Percentiles rank a stretch among this genome's conserved stretches.
Evolutionary conservation across 129 eudicot species (phyloP).

Genomic region (Gnaphalium uliginosum): DNA sequence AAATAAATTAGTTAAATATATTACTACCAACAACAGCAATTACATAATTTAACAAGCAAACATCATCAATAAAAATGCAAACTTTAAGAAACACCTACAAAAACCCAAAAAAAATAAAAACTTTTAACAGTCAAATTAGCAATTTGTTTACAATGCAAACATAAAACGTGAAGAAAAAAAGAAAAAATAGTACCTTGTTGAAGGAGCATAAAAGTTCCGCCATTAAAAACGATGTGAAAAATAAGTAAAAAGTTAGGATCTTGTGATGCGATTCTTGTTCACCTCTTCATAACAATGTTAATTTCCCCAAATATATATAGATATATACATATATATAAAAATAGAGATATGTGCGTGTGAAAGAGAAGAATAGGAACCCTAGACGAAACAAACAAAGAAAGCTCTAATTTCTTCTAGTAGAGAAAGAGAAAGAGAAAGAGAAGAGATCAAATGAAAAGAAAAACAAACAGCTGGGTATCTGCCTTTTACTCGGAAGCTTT

Average conservation of each 20-base stretch:
- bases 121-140: no score
- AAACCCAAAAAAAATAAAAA: background rate
- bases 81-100: background rate
- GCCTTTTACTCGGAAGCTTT: slow-evolving; percentile 25
- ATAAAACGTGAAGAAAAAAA: background rate
- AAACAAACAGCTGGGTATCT: slow-evolving; percentile 36
- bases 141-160: background rate
- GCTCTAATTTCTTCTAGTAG: slow-evolving; percentile 29
- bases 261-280: background rate
- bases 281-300: slow-evolving; percentile 3
- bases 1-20: no score
- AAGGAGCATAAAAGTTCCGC: slow-evolving; percentile 33
- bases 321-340: background rate
- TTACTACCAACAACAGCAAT: no score
- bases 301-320: slow-evolving; percentile 15
- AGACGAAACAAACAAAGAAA: slow-evolving; percentile 36
- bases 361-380: slow-evolving; percentile 28
- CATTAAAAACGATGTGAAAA: slow-evolving; percentile 17
- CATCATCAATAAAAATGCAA: slow-evolving; percentile 5
- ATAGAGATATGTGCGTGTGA: background rate
- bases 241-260: slow-evolving; percentile 15
- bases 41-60: background rate
- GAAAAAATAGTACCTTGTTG: slow-evolving; percentile 28
- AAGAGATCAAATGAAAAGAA: slow-evolving; percentile 24
- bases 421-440: no score